These are phyloP conservation scores for Casaregolazyma lundiana DNA, from an alignment of 1,139 yeast genomes.

Conservation along the genomic window DNA sequence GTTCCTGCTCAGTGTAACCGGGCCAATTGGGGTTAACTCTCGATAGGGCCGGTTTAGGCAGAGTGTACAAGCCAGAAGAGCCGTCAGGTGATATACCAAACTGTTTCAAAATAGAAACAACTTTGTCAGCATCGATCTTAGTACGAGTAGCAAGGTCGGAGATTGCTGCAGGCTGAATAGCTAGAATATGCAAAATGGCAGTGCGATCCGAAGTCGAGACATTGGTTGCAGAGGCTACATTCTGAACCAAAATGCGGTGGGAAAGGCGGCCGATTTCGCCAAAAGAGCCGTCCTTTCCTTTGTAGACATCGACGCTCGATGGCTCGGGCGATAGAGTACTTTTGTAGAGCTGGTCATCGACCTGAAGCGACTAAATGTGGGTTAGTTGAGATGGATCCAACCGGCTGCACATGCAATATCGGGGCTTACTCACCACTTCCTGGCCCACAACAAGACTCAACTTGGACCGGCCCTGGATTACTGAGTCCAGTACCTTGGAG, in stretches of 20 bases:
- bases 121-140: conserved; percentile 3
- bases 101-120: not conserved
- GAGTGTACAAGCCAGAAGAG: not conserved
- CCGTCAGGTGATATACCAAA: conserved; percentile 6
- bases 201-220: conserved; percentile 5
- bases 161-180: conserved; percentile 6
- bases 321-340: conserved; percentile 10
- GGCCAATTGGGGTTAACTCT: conserved; percentile 8
- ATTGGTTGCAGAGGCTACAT: conserved; percentile 2
- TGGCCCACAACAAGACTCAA: conserved; percentile 7
- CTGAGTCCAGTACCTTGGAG: conserved; percentile 5
- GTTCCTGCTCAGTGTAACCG: conserved; percentile 8
- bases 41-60: conserved; percentile 1
- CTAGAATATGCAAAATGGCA: conserved; percentile 6
- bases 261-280: conserved; percentile 6
- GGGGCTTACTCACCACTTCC: conserved; percentile 7
- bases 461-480: conserved; percentile 5
- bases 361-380: conserved; percentile 3
- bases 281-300: conserved; percentile 3
- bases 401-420: too few relatives aligned
- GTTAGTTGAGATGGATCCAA: too few relatives aligned
- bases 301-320: conserved; percentile 13
- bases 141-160: not conserved
- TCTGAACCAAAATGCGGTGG: conserved; percentile 9
- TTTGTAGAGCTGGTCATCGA: conserved; percentile 1